phyloP scores from a whole-genome alignment of 2,329 filamentous ascomycete species.

The Sphaerulina populicola region DNA sequence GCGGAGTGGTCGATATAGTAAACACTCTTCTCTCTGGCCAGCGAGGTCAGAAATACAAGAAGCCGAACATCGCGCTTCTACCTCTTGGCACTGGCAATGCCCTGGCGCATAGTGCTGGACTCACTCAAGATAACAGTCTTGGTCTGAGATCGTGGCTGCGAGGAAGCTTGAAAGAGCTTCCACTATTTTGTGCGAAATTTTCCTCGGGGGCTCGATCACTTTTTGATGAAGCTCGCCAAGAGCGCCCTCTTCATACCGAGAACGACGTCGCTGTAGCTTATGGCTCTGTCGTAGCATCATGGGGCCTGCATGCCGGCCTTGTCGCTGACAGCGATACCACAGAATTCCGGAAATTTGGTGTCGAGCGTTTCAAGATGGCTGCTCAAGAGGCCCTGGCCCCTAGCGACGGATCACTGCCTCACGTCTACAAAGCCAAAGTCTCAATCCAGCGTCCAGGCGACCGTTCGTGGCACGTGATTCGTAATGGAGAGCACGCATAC shows the following conservation, averaged over 20 bases:
- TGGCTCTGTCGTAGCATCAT: constrained; percentile 79
- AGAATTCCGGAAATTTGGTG: constrained; percentile 68
- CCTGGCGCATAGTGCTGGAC: constrained; percentile 40
- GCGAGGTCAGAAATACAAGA: constrained; percentile 42
- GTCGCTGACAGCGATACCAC: constrained; percentile 86
- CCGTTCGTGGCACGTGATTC: constrained; percentile 31
- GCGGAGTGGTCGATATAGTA: constrained; percentile 72
- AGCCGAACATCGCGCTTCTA: constrained; percentile 49
- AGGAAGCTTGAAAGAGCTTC: constrained; percentile 33
- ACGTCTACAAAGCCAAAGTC: constrained; percentile 50
- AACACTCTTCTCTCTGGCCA: constrained; percentile 51
- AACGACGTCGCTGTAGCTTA: constrained; percentile 39
- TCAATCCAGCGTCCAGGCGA: constrained; percentile 33
- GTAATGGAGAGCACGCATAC: constrained; percentile 57
- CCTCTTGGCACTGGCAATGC: constrained; percentile 43
- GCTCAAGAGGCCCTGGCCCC: constrained; percentile 65
- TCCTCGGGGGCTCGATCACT: constrained; percentile 39
- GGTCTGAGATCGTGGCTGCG: constrained; percentile 36
- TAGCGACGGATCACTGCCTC: constrained; percentile 44
- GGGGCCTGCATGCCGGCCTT: constrained; percentile 80
- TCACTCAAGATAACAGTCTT: constrained; percentile 34
- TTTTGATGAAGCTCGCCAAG: constrained; percentile 39
- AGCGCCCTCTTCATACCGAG: constrained; percentile 31
- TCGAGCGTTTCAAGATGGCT: constrained; percentile 74
- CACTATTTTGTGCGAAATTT: constrained; percentile 39